phyloP scores from a whole-genome alignment of 2,329 filamentous ascomycete genomes.

The Onygenales sp. region DNA sequence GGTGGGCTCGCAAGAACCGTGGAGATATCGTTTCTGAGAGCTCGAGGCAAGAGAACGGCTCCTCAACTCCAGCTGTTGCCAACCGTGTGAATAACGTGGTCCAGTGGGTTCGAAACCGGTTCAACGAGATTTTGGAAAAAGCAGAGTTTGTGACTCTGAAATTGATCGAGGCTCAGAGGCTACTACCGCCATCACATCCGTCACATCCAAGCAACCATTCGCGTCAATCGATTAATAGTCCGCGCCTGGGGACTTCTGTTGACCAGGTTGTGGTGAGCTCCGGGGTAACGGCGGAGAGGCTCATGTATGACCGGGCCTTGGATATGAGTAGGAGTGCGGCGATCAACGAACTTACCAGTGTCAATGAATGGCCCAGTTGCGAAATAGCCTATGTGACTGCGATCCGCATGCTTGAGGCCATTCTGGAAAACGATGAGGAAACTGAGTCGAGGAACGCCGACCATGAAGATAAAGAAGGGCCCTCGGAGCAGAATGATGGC shows the following conservation, averaged over 20 bases:
- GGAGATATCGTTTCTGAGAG: slow-evolving; percentile 43
- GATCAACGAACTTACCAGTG: slow-evolving; percentile 85
- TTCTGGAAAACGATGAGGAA: slow-evolving; percentile 70
- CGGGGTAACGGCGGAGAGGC: slow-evolving; percentile 85
- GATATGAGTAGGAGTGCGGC: slow-evolving; percentile 95
- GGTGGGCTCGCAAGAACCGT: slow-evolving; percentile 78
- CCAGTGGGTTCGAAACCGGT: slow-evolving; percentile 86
- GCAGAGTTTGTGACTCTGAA: slow-evolving; percentile 87
- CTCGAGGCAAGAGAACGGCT: slow-evolving; percentile 29
- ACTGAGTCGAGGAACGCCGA: slow-evolving; percentile 20
- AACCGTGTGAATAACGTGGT: slow-evolving; percentile 84
- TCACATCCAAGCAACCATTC: slow-evolving; percentile 70
- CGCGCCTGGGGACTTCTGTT: slow-evolving; percentile 53
- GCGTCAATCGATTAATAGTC: slow-evolving; percentile 46
- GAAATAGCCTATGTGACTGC: slow-evolving; percentile 91
- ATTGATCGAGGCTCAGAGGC: slow-evolving; percentile 74
- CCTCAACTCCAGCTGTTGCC: slow-evolving; percentile 44
- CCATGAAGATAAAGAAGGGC: slow-evolving; percentile 10
- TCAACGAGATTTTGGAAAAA: slow-evolving; percentile 96
- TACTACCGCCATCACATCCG: slow-evolving; percentile 74
- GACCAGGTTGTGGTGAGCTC: slow-evolving; percentile 77
- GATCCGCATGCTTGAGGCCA: slow-evolving; percentile 88
- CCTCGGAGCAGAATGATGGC: slow-evolving; percentile 24
- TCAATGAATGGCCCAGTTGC: slow-evolving; percentile 71
- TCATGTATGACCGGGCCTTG: slow-evolving; percentile 95